Base-by-base conservation (phyloP, 2,329 filamentous ascomycete species). In the Alternaria rosae region DNA sequence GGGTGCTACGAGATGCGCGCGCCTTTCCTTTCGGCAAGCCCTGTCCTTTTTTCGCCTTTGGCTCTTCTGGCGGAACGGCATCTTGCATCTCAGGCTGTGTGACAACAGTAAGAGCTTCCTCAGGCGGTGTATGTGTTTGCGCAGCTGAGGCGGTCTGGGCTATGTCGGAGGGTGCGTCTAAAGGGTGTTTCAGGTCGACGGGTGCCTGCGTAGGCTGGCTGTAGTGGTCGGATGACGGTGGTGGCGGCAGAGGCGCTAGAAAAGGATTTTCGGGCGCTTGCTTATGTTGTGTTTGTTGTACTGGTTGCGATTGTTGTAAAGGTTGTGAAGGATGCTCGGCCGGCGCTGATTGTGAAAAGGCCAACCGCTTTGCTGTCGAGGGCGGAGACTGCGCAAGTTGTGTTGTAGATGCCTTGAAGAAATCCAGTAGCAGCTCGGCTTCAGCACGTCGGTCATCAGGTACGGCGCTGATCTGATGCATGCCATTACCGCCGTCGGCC, bases 21-120 rank as follows among this genome's bases (percentile, higher is more conserved):
- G 82, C 77, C 64, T 83, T 84, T 35, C 81, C 82, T 68, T 83
- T 84, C 12, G 81, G 80, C 80, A 78, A 81, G 12, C 80, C 80
- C 61, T 81, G 77, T 58, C 76, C 71, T 58, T 74, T 76, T 58
- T 78, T 80, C 3, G 71, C 63, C 61, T 77, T 79, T 42, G 70
- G 64, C n/a, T 72, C 69, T 64, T 80, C 64, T 52, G 57, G 12
- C 11, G 59, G 52, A 30, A 32, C 58, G 28, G 38, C 47, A 32
- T 68, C 65, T 25, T 70, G 65, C 35, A 62, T 57, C 4, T 35
- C 60, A 38, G 67, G 62, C 35, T 64, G 67, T 50, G 63, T 53
- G 23, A 60, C 50, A 10, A 64, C 23, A 50, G 45, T 54, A 25
- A 59, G 58, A 17, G 57, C 54, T 41, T 82, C 79, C 52, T 80